Evolutionary conservation across 2,329 filamentous ascomycete species (phyloP).

Genomic region (Cladosporium sp.): DNA sequence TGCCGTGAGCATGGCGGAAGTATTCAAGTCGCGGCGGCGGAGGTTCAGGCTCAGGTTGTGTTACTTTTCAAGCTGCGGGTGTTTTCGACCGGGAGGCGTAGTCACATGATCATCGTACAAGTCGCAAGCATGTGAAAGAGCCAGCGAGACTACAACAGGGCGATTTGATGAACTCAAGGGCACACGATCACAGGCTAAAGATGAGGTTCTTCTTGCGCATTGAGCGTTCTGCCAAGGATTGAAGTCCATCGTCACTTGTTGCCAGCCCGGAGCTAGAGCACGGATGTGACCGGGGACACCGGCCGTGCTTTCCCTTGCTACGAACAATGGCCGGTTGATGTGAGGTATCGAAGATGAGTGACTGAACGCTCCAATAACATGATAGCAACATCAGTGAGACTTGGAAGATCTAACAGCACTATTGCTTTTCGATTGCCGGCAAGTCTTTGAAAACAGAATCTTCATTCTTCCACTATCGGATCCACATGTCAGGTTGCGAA

Average conservation of each 20-base stretch:
- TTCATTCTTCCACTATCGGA: not conserved
- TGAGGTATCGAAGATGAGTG: not conserved
- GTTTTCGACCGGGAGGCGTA: not conserved
- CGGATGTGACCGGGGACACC: constrained; percentile 7
- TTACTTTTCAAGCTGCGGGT: constrained; percentile 14
- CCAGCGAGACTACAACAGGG: not conserved
- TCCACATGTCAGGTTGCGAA: not conserved
- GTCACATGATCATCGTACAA: constrained; percentile 12
- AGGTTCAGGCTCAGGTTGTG: constrained; percentile 8
- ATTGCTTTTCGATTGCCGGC: not conserved
- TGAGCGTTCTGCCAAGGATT: constrained; percentile 12
- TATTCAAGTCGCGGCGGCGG: not conserved
- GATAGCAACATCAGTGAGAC: not conserved
- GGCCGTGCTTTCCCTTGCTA: constrained; percentile 4
- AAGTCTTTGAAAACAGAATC: not conserved
- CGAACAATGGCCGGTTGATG: not conserved
- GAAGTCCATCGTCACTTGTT: constrained; percentile 14
- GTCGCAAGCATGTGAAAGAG: constrained; percentile 9
- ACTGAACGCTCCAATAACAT: not conserved
- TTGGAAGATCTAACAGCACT: not conserved
- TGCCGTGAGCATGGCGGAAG: constrained; percentile 11
- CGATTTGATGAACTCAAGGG: not conserved
- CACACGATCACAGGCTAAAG: constrained; percentile 10
- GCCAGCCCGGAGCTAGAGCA: constrained; percentile 13
- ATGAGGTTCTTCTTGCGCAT: constrained; percentile 13